Conservation (phyloP, 306 rosid genomes). For the Canavalia gladiata region DNA sequence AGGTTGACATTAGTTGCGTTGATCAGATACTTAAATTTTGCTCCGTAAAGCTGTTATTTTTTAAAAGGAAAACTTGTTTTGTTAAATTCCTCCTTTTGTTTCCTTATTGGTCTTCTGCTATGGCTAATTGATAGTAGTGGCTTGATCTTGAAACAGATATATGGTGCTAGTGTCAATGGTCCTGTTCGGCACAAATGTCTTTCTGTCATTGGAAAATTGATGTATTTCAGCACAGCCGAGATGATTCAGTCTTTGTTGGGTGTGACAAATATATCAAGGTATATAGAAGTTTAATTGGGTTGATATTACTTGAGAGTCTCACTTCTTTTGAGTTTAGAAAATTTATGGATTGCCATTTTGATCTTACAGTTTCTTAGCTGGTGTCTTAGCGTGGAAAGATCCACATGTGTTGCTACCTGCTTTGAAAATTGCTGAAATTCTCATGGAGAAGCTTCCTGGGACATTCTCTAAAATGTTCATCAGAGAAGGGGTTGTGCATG, state of each 20-base stretch:
- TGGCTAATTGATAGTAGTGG: constrained; percentile 34
- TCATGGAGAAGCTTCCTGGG: constrained; percentile 94
- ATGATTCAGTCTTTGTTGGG: constrained; percentile 89
- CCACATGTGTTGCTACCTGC: constrained; percentile 92
- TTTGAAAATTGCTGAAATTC: constrained; percentile 95
- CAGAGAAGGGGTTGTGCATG: constrained; percentile 98
- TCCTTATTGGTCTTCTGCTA: constrained; percentile 4
- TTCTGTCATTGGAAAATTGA: constrained; percentile 90
- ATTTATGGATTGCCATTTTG: constrained; percentile 46
- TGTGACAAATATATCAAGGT: constrained; percentile 94
- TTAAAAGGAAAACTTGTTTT: not conserved
- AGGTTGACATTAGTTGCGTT: constrained; percentile 62
- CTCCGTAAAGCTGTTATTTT: not conserved
- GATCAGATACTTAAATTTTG: constrained; percentile 31
- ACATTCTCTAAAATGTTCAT: constrained; percentile 91
- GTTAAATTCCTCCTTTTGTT: constrained; percentile 20
- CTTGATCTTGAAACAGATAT: constrained; percentile 67
- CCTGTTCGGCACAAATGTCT: constrained; percentile 97
- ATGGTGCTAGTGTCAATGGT: constrained; percentile 97
- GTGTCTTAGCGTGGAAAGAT: constrained; percentile 98
- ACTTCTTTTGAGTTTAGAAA: constrained; percentile 13
- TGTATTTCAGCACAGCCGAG: constrained; percentile 95
- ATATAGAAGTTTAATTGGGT: constrained; percentile 41
- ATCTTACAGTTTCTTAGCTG: constrained; percentile 84
- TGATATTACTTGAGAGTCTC: constrained; percentile 36